phyloP scores from a whole-genome alignment of 1,284 basidiomycete species.

The Trametes hirsuta region DNA sequence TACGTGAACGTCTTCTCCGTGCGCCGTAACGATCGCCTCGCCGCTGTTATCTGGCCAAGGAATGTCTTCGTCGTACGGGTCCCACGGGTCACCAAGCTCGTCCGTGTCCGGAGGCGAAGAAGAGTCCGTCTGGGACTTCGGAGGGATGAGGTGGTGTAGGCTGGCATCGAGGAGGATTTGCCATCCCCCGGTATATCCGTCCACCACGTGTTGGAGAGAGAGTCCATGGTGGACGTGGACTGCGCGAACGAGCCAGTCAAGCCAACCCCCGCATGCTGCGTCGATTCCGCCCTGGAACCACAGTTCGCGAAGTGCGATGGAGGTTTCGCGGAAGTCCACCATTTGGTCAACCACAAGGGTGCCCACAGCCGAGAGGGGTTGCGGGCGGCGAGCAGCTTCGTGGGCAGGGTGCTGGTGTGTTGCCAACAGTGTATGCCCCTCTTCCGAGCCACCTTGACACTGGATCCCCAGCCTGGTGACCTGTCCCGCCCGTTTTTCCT shows the following conservation, averaged over 20 bases:
- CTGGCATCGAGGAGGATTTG: conserved; percentile 37
- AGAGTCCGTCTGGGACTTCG: background rate
- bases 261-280: conserved; percentile 68
- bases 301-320: conserved; percentile 62
- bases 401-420: conserved; percentile 57
- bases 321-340: conserved; percentile 50
- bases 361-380: conserved; percentile 51
- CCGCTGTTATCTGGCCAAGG: background rate
- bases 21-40: background rate
- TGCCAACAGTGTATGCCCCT: conserved; percentile 53
- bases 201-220: conserved; percentile 16
- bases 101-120: conserved; percentile 15
- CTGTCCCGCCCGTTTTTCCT: conserved; percentile 38
- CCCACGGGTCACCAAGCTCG: conserved; percentile 7
- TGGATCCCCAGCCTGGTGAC: conserved; percentile 39
- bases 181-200: conserved; percentile 39
- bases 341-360: conserved; percentile 55
- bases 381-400: conserved; percentile 45
- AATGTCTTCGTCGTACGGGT: conserved; percentile 7
- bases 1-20: background rate
- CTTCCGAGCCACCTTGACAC: conserved; percentile 30
- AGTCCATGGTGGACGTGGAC: conserved; percentile 45
- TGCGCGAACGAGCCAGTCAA: conserved; percentile 57
- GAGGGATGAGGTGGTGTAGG: conserved; percentile 16
- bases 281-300: conserved; percentile 70